Base-by-base conservation (phyloP, 805 yeast genomes). In the Dipodascus geniculatus region DNA sequence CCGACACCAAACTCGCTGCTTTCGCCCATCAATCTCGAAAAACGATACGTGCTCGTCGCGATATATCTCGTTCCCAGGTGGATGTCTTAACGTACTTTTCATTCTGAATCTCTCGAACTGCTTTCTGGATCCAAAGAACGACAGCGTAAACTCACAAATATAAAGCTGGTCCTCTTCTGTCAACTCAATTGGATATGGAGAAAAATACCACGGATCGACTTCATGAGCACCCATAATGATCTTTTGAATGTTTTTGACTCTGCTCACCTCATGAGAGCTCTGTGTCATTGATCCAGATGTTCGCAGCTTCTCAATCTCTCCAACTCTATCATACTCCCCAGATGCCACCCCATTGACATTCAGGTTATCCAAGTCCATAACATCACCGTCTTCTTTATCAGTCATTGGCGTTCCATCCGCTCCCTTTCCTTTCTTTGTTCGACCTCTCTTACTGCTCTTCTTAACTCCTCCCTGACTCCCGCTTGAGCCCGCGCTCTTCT, bases 221-320 rank as follows among this genome's bases (percentile, higher is more conserved):
- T 86, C 85, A 67, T 82, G 88, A 58, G 84, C 85, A 1, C 99
- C 99, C 70, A 93, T 80, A 2, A 87, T 83, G 3, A 93, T 80
- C 53, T 79, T 77, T 49, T 79, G 74, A 57, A 93, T 74, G 65
- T 93, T 93, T 60, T 98, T 78, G 49, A 93, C 96, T 54, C 93
- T 76, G 0, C 98, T 89, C 22, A 91, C 86, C 64, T 91, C 98
- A 54, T 76, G 79, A 54, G 82, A 77, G 57, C 83, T 84, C 69
- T 93, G 99, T 9, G 93, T 86, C 98, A 93, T 93, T 0, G 98
- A 90, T 1, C 99, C 99, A n/a, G 95, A 77, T 0, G 96, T 89
- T 60, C 98, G 76, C 54, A 93, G 74, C 65, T 87, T 87, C 65
- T 91, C 88, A 60, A 93, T 85, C 68, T 93, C 99, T 60, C 88